A percentile compares a stretch with the other conserved stretches of the same genome.
Conservation (phyloP, 23 red algal genomes). For the Gracilariopsis chorda region DNA sequence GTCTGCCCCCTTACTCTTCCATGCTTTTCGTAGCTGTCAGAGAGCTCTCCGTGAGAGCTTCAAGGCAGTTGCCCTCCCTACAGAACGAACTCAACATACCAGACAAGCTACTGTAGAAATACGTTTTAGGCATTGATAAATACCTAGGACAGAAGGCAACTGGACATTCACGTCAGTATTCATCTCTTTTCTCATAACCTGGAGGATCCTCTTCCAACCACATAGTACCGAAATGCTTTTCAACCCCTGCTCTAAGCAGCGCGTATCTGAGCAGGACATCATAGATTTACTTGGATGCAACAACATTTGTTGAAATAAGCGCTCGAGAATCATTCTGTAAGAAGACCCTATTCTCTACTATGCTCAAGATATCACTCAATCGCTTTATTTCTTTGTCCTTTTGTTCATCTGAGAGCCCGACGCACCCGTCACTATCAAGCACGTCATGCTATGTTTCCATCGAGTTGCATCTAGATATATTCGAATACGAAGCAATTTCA, state of each 20-base stretch:
- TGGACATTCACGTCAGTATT: background rate
- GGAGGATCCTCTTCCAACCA: background rate
- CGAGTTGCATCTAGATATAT: too few species aligned
- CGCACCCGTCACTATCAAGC: too few species aligned
- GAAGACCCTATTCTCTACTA: background rate
- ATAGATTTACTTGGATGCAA: constrained; percentile 1
- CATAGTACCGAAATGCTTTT: background rate
- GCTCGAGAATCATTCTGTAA: background rate
- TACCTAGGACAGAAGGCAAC: background rate
- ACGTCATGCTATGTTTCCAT: too few species aligned
- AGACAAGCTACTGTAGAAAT: background rate
- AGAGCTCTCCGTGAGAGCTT: too few species aligned
- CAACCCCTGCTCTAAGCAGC: background rate
- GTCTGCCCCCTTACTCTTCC: too few species aligned
- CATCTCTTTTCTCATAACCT: background rate
- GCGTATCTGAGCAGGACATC: background rate
- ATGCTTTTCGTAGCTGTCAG: too few species aligned
- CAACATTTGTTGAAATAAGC: background rate
- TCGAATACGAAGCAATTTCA: too few species aligned
- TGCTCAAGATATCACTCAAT: background rate
- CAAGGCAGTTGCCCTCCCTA: background rate
- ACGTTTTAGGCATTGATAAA: background rate
- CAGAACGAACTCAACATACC: background rate
- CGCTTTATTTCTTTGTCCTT: background rate
- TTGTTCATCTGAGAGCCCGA: background rate